Evolutionary conservation across 805 yeast species (phyloP).

Genomic region (Metschnikowia cerradonensis): DNA sequence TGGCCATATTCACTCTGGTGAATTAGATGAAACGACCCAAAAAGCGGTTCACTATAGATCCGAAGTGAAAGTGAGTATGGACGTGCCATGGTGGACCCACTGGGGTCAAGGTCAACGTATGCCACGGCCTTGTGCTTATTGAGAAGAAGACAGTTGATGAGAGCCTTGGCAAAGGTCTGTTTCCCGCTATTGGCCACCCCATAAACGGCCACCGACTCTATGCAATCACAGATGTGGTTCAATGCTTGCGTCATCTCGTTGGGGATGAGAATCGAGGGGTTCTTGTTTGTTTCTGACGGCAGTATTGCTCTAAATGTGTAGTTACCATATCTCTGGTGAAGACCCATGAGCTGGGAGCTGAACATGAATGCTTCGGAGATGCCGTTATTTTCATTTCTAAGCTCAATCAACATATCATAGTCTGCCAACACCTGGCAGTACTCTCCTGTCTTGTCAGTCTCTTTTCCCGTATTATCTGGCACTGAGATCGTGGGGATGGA

Average conservation of each 20-base stretch:
- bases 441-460: slow-evolving; percentile 16
- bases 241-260: slow-evolving; percentile 3
- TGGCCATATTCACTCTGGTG: slow-evolving; percentile 8
- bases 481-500: slow-evolving; percentile 44
- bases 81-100: slow-evolving; percentile 73
- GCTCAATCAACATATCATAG: slow-evolving; percentile 40
- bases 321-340: slow-evolving; percentile 15
- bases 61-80: slow-evolving; percentile 69
- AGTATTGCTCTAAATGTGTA: slow-evolving; percentile 13
- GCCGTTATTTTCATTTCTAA: slow-evolving; percentile 40
- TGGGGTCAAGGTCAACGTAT: slow-evolving; percentile 80
- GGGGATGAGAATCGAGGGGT: slow-evolving; percentile 7
- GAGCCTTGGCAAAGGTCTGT: slow-evolving; percentile 58
- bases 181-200: slow-evolving; percentile 82
- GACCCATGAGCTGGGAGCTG: slow-evolving; percentile 43
- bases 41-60: slow-evolving; percentile 23
- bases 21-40: slow-evolving; percentile 27
- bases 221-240: slow-evolving; percentile 9
- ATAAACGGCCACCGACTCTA: slow-evolving; percentile 37
- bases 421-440: slow-evolving; percentile 24
- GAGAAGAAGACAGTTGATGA: slow-evolving; percentile 47
- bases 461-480: slow-evolving; percentile 29
- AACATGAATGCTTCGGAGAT: slow-evolving; percentile 41
- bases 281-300: neutral
- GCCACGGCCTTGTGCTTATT: slow-evolving; percentile 31